Percentiles rank a stretch among this genome's conserved stretches.
phyloP scores from a whole-genome alignment of 331 rosid species.

The Erythrophleum ivorense region DNA sequence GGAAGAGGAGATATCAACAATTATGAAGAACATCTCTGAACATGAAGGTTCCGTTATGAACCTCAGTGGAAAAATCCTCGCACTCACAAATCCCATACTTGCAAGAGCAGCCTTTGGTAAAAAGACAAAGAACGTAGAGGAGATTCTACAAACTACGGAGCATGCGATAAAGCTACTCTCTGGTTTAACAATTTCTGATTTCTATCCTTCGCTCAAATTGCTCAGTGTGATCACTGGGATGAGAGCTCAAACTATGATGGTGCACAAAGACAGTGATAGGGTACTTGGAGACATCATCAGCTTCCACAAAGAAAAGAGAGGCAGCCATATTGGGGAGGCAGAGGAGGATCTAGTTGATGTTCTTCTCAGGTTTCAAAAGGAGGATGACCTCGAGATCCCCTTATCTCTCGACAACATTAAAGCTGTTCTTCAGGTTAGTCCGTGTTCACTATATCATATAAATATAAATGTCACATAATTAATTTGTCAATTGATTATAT shows the following conservation, averaged over 20 bases:
- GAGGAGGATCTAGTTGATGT: neutral
- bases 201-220: neutral
- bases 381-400: neutral
- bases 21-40: neutral
- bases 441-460: neutral
- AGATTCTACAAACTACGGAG: neutral
- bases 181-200: neutral
- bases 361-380: neutral
- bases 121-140: neutral
- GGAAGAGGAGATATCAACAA: neutral
- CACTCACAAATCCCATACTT: neutral
- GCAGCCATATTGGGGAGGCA: neutral
- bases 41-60: neutral
- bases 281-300: neutral
- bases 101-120: neutral
- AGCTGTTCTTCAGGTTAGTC: neutral
- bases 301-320: neutral
- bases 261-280: neutral
- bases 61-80: neutral
- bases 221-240: neutral
- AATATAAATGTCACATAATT: too few relatives aligned
- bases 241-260: neutral
- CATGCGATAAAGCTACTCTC: neutral
- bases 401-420: neutral
- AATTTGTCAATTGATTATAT: neutral